Conservation (phyloP, 225 moss, liverwort and hornwort genomes). For the Straminergon stramineum region DNA sequence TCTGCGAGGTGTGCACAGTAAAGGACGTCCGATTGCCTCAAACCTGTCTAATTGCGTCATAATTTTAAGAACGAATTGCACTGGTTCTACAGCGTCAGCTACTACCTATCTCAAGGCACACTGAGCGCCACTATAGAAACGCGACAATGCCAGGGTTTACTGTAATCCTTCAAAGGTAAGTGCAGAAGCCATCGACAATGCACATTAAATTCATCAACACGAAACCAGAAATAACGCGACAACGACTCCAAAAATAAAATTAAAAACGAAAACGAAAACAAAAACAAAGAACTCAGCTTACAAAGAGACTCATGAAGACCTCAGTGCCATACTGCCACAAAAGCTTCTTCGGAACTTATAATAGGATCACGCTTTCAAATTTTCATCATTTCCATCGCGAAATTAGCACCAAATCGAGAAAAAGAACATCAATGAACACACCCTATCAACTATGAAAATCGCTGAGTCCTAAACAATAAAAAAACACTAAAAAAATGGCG, state of each 20-base stretch:
- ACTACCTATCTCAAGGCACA: not conserved
- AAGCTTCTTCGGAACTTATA: not conserved
- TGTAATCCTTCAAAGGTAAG: not conserved
- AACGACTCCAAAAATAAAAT: not conserved
- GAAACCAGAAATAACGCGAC: not conserved
- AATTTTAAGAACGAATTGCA: not conserved
- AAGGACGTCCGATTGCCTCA: not conserved
- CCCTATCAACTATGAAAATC: not conserved
- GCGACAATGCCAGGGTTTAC: not conserved
- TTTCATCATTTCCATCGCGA: not conserved
- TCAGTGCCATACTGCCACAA: not conserved
- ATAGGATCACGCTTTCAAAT: not conserved
- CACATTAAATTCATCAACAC: not conserved
- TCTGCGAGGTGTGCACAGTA: not conserved
- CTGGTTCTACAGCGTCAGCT: not conserved
- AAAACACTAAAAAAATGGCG: not conserved
- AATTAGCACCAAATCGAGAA: not conserved
- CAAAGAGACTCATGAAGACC: not conserved
- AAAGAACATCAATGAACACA: not conserved
- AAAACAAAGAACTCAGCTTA: not conserved
- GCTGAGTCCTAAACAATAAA: not conserved
- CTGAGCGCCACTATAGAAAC: not conserved
- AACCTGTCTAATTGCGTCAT: not conserved
- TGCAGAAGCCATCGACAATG: not conserved
- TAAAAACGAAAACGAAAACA: too few species aligned